phyloP scores from a whole-genome alignment of 2,329 filamentous ascomycete species.

The Clarireedia paspali region DNA sequence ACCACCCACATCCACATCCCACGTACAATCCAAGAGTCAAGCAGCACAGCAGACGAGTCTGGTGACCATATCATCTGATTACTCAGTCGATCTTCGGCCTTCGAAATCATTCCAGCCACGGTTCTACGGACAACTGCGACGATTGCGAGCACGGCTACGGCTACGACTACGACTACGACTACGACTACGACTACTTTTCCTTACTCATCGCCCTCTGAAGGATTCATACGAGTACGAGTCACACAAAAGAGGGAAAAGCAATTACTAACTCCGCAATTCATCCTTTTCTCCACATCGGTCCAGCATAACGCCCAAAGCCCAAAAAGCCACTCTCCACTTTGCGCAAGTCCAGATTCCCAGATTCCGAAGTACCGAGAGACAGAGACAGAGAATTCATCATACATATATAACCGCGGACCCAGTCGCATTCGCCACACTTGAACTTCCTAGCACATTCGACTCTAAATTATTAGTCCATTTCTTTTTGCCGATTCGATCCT shows the following conservation, averaged over 20 bases:
- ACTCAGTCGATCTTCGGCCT: not conserved
- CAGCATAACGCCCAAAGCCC: too few species aligned
- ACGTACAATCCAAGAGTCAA: not conserved
- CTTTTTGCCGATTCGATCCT: not conserved
- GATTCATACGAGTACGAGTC: conserved; percentile 1
- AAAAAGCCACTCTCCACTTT: too few species aligned
- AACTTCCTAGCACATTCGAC: not conserved
- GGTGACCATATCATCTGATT: conserved; percentile 8
- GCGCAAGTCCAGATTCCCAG: not conserved
- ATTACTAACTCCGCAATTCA: not conserved
- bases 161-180: not conserved
- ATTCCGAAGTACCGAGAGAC: not conserved
- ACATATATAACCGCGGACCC: not conserved
- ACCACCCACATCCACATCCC: not conserved
- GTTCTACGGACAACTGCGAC: not conserved
- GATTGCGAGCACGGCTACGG: not conserved
- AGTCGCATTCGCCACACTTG: not conserved
- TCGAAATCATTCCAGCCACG: conserved; percentile 4
- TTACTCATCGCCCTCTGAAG: not conserved
- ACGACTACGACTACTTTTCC: not conserved
- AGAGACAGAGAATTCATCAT: not conserved
- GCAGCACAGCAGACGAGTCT: not conserved
- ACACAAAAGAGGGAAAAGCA: not conserved
- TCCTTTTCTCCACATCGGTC: too few species aligned
- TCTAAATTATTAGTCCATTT: not conserved